Evolutionary conservation across 164 flowering plant genomes (phyloP).

Genomic region (Vitis rotundifolia): DNA sequence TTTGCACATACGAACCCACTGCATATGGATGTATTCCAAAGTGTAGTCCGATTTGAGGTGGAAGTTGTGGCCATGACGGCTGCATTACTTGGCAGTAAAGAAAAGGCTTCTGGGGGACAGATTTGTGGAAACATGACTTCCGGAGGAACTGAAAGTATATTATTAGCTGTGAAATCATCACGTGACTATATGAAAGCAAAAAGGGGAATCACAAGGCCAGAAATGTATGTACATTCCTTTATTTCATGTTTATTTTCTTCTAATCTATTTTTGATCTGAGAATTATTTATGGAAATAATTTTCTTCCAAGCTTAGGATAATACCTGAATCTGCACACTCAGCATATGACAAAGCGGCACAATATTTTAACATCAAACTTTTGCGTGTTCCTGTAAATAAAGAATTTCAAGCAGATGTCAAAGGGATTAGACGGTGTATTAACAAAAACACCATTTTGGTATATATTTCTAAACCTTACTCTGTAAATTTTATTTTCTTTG

Average conservation of each 20-base stretch:
- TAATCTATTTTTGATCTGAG: background rate
- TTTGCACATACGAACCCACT: constrained; percentile 98
- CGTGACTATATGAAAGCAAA: constrained; percentile 91
- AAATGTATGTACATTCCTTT: constrained; percentile 56
- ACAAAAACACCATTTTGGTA: constrained; percentile 89
- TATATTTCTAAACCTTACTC: constrained; percentile 2
- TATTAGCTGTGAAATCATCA: constrained; percentile 85
- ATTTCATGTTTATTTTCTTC: background rate
- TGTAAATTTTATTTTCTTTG: background rate
- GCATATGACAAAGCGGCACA: constrained; percentile 99
- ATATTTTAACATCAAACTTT: constrained; percentile 86
- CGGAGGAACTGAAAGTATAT: constrained; percentile 97
- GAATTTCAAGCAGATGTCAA: constrained; percentile 86
- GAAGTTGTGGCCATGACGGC: constrained; percentile 99
- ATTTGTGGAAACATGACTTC: constrained; percentile 99
- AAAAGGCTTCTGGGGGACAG: constrained; percentile 81
- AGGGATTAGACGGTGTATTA: constrained; percentile 61
- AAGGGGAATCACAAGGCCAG: constrained; percentile 82
- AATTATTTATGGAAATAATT: constrained; percentile 8
- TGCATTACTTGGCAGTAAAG: constrained; percentile 83
- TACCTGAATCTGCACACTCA: constrained; percentile 97
- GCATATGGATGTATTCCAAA: constrained; percentile 89
- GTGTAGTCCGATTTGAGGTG: constrained; percentile 81
- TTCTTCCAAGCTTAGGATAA: constrained; percentile 56
- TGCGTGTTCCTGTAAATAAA: constrained; percentile 89